Evolutionary conservation across 805 yeast genomes (phyloP).

Genomic region (Cyberlindnera amylophila): DNA sequence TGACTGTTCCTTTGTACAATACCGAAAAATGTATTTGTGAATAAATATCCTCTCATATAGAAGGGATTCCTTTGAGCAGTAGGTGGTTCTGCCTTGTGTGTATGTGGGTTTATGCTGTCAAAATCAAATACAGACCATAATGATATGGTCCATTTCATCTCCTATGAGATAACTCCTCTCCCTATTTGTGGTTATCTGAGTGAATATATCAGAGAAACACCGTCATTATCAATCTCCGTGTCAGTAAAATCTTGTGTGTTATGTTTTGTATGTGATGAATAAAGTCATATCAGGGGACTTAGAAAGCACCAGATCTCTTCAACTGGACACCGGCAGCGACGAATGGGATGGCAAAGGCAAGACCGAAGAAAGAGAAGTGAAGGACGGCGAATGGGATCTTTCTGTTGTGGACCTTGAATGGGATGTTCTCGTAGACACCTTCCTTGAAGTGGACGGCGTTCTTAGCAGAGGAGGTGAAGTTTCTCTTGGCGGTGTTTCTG

Average conservation of each 20-base stretch:
- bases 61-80: too few species aligned
- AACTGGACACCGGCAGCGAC: slow-evolving; percentile 74
- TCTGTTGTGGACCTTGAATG: slow-evolving; percentile 92
- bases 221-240: too few species aligned
- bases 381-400: slow-evolving; percentile 81
- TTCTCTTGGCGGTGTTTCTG: slow-evolving; percentile 30
- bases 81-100: too few species aligned
- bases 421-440: slow-evolving; percentile 89
- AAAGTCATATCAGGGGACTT: too few species aligned
- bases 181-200: background rate
- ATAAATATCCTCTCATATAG: too few species aligned
- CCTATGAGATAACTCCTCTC: background rate
- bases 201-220: background rate
- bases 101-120: too few species aligned
- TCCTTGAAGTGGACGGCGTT: slow-evolving; percentile 54
- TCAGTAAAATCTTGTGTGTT: too few species aligned
- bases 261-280: too few species aligned
- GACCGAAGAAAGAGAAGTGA: slow-evolving; percentile 74
- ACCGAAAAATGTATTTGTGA: too few species aligned
- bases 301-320: slow-evolving; percentile 74
- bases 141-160: too few species aligned
- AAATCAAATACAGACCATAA: too few species aligned
- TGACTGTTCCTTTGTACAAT: too few species aligned
- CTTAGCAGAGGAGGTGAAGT: slow-evolving; percentile 45
- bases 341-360: slow-evolving; percentile 76